Conservation (phyloP, 2,329 filamentous ascomycete genomes). For the Colletotrichum sp. region DNA sequence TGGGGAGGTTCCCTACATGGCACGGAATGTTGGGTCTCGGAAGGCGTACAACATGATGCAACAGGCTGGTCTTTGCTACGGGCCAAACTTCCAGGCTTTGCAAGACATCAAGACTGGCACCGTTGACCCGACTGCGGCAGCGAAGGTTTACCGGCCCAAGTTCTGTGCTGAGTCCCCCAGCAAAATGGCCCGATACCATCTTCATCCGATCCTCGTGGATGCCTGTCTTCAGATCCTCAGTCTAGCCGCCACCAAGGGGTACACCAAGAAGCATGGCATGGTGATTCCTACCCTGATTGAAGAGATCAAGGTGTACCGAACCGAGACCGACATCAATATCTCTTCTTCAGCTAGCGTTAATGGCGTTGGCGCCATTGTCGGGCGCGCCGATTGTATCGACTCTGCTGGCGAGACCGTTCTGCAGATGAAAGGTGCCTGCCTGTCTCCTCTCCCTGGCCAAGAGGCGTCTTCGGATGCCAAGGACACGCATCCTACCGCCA, state of each 20-base stretch:
- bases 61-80: slow-evolving; percentile 32
- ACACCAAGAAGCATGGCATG: not conserved
- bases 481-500: slow-evolving; percentile 30
- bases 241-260: slow-evolving; percentile 21
- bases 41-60: slow-evolving; percentile 30
- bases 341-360: slow-evolving; percentile 23
- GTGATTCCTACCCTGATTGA: not conserved
- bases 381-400: not conserved
- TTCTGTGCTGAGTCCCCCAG: not conserved
- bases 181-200: slow-evolving; percentile 26
- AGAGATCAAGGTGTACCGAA: not conserved
- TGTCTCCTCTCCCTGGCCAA: slow-evolving; percentile 23
- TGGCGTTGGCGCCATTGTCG: slow-evolving; percentile 21
- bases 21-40: slow-evolving; percentile 22
- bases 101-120: slow-evolving; percentile 23
- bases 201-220: slow-evolving; percentile 45
- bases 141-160: not conserved
- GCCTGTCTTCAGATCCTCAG: slow-evolving; percentile 32
- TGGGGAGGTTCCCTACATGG: not conserved
- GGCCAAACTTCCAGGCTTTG: slow-evolving; percentile 32
- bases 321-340: not conserved
- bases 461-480: not conserved
- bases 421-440: not conserved
- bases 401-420: not conserved
- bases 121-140: slow-evolving; percentile 23